Conservation (phyloP, 352 stramenopile genomes). For the Pythium rhizo-oryzae region DNA sequence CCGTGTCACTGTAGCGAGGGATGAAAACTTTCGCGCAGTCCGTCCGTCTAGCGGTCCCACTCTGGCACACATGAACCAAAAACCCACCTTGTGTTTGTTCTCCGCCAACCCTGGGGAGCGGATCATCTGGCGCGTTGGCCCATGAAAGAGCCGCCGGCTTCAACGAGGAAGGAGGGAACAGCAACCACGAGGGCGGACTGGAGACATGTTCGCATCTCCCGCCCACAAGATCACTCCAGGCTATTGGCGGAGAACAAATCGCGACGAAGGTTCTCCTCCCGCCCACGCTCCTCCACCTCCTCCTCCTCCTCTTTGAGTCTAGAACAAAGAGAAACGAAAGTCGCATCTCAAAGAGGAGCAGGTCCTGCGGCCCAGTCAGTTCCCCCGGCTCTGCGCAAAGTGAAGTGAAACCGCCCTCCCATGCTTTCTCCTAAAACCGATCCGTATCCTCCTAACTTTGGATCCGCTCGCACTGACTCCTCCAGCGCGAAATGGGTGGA, state of each 20-base stretch:
- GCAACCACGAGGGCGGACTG: neutral
- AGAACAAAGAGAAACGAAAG: slow-evolving; percentile 8
- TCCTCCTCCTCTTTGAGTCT: neutral
- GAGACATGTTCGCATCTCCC: neutral
- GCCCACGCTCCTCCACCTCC: neutral
- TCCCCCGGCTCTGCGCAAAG: slow-evolving; percentile 23
- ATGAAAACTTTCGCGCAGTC: slow-evolving; percentile 21
- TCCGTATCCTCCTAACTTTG: neutral
- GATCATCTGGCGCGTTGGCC: neutral
- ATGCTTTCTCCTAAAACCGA: slow-evolving; percentile 8
- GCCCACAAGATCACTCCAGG: neutral
- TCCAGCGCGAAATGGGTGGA: neutral
- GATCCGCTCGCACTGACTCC: neutral
- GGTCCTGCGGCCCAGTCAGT: slow-evolving; percentile 13
- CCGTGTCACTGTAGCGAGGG: slow-evolving; percentile 14
- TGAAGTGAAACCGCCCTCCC: slow-evolving; percentile 13
- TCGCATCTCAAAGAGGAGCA: neutral
- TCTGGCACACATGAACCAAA: neutral
- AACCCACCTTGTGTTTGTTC: neutral
- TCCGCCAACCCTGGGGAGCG: neutral
- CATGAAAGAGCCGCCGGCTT: neutral
- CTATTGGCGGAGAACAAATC: neutral
- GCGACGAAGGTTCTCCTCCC: neutral
- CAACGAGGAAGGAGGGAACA: neutral
- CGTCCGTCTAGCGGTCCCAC: neutral